These are phyloP conservation scores for Nitzschia sp. DNA, from an alignment of 108 stramenopile species.

Conservation along the genomic window DNA sequence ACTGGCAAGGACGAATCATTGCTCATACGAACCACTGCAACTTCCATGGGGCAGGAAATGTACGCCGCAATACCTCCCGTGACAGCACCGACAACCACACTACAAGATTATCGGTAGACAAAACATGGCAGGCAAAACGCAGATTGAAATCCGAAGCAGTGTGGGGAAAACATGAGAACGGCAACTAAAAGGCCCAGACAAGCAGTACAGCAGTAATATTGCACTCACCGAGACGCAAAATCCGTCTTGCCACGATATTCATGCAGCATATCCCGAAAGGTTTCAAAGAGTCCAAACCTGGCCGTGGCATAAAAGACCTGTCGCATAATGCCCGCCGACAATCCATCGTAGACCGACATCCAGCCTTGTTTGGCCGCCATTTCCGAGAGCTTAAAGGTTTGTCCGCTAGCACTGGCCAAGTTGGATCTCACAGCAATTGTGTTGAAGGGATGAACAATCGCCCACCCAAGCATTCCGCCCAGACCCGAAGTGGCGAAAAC, in stretches of 20 bases:
- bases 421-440: slow-evolving; percentile 86
- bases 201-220: too few relatives aligned
- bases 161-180: slow-evolving; percentile 13
- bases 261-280: slow-evolving; percentile 84
- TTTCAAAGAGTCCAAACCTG: slow-evolving; percentile 92
- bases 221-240: slow-evolving; percentile 78
- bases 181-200: too few relatives aligned
- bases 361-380: slow-evolving; percentile 69
- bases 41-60: slow-evolving; percentile 93
- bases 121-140: neutral
- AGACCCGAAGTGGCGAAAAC: slow-evolving; percentile 88
- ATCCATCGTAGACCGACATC: slow-evolving; percentile 86
- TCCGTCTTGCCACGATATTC: slow-evolving; percentile 88
- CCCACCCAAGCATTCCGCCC: slow-evolving; percentile 90
- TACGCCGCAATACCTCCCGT: slow-evolving; percentile 91
- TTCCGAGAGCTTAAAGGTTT: slow-evolving; percentile 55
- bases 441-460: slow-evolving; percentile 89
- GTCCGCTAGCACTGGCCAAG: slow-evolving; percentile 75
- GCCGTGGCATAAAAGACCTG: slow-evolving; percentile 92
- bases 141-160: neutral
- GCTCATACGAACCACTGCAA: slow-evolving; percentile 90
- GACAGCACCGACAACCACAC: slow-evolving; percentile 78
- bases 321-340: slow-evolving; percentile 82
- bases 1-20: slow-evolving; percentile 87
- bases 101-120: slow-evolving; percentile 20